Conservation (phyloP, 1,284 basidiomycete genomes). For the Rhodotorula sp. region DNA sequence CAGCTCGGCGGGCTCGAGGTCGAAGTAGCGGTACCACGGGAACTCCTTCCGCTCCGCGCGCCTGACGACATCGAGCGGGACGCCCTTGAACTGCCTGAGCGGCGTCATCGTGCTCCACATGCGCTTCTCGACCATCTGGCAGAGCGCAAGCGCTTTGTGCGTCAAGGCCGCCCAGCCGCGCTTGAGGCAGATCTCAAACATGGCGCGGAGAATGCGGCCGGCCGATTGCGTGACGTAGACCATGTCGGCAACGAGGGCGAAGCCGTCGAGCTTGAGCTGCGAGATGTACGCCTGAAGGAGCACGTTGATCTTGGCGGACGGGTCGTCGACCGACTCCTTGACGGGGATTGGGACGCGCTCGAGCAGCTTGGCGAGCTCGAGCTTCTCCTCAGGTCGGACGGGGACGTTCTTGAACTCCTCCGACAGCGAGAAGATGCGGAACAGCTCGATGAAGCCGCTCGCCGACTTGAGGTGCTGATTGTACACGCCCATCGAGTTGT, state of each 20-base stretch:
- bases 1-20: slow-evolving; percentile 70
- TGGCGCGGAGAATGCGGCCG: slow-evolving; percentile 80
- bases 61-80: slow-evolving; percentile 80
- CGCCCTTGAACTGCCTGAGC: slow-evolving; percentile 88
- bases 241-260: slow-evolving; percentile 97
- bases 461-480: slow-evolving; percentile 84
- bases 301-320: slow-evolving; percentile 96
- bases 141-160: slow-evolving; percentile 84
- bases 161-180: slow-evolving; percentile 96
- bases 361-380: slow-evolving; percentile 86
- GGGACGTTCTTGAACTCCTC: slow-evolving; percentile 97
- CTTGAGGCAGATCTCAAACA: slow-evolving; percentile 98
- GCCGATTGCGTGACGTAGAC: slow-evolving; percentile 57
- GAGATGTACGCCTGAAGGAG: slow-evolving; percentile 94
- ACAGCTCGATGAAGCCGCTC: slow-evolving; percentile 80
- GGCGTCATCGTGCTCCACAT: slow-evolving; percentile 99
- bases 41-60: slow-evolving; percentile 98
- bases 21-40: slow-evolving; percentile 95
- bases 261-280: slow-evolving; percentile 89
- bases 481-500: slow-evolving; percentile 94
- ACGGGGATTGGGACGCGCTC: slow-evolving; percentile 97
- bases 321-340: slow-evolving; percentile 94
- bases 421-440: slow-evolving; percentile 92
- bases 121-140: slow-evolving; percentile 76
- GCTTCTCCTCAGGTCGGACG: slow-evolving; percentile 59